Percentiles rank a stretch among this genome's conserved stretches.
These are phyloP conservation scores for Plenodomus lindquistii DNA, from an alignment of 2,329 filamentous ascomycete genomes.

Conservation along the genomic window DNA sequence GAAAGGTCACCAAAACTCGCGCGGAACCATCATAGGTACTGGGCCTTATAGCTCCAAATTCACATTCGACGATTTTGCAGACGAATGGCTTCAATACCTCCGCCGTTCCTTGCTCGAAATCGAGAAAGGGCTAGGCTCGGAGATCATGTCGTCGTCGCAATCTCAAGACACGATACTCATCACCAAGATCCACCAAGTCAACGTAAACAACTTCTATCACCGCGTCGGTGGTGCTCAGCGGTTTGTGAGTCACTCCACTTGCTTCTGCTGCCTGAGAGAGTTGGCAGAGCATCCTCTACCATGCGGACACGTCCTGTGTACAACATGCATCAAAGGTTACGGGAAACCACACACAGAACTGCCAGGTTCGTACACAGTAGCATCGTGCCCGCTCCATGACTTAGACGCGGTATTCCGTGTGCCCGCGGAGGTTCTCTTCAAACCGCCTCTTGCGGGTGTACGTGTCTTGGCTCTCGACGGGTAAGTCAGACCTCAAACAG, in stretches of 20 bases:
- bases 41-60: slow-evolving; percentile 47
- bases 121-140: slow-evolving; percentile 2
- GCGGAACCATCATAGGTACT: slow-evolving; percentile 49
- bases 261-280: slow-evolving; percentile 53
- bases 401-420: neutral
- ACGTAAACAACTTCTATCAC: slow-evolving; percentile 40
- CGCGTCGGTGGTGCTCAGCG: slow-evolving; percentile 6
- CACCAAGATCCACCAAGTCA: slow-evolving; percentile 28
- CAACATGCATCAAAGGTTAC: slow-evolving; percentile 45
- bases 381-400: too few species aligned
- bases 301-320: slow-evolving; percentile 54
- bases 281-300: slow-evolving; percentile 49
- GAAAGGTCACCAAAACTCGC: slow-evolving; percentile 52
- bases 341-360: slow-evolving; percentile 6
- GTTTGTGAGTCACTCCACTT: slow-evolving; percentile 49
- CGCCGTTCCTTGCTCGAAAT: neutral
- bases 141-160: too few species aligned
- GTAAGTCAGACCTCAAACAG: slow-evolving; percentile 1
- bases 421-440: slow-evolving; percentile 30
- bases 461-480: slow-evolving; percentile 12
- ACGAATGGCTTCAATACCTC: neutral
- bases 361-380: neutral
- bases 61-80: slow-evolving; percentile 10
- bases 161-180: slow-evolving; percentile 18
- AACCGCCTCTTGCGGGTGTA: slow-evolving; percentile 27